These are phyloP conservation scores for Penicillium soppii DNA, from an alignment of 495 filamentous ascomycete genomes.

Conservation along the genomic window DNA sequence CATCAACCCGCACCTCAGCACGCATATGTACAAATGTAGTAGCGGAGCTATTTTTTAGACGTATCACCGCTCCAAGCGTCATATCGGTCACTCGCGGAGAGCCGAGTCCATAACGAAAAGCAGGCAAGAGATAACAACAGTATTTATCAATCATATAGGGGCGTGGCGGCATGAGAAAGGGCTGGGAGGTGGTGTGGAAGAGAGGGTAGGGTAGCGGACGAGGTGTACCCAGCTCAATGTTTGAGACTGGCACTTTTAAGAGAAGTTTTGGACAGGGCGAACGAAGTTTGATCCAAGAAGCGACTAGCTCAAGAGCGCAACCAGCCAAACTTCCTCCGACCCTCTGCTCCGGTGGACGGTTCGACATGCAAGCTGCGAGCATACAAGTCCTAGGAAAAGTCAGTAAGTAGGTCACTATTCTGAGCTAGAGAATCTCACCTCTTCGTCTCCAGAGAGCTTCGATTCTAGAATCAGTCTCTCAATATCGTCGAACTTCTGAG, in stretches of 20 bases:
- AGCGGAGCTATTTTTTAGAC: slow-evolving; percentile 9
- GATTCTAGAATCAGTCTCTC: slow-evolving; percentile 73
- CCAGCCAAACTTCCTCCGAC: slow-evolving; percentile 47
- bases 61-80: slow-evolving; percentile 14
- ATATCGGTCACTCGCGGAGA: slow-evolving; percentile 13
- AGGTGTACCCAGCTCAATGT: no score
- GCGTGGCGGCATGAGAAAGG: slow-evolving; percentile 28
- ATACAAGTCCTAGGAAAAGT: slow-evolving; percentile 39
- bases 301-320: slow-evolving; percentile 30
- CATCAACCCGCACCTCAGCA: slow-evolving; percentile 13
- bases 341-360: slow-evolving; percentile 41
- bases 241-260: background rate
- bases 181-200: slow-evolving; percentile 11
- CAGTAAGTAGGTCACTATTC: slow-evolving; percentile 5
- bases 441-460: slow-evolving; percentile 49
- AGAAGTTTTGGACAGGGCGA: background rate
- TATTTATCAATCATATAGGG: slow-evolving; percentile 29
- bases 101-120: slow-evolving; percentile 7
- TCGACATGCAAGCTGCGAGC: slow-evolving; percentile 46
- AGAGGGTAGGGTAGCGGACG: background rate
- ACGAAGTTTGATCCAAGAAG: background rate
- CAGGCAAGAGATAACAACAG: slow-evolving; percentile 13
- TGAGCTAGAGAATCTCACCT: slow-evolving; percentile 31
- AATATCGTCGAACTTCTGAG: slow-evolving; percentile 63
- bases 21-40: slow-evolving; percentile 23